Conservation (phyloP, 495 filamentous ascomycete genomes). For the Antarctomyces pellizariae region DNA sequence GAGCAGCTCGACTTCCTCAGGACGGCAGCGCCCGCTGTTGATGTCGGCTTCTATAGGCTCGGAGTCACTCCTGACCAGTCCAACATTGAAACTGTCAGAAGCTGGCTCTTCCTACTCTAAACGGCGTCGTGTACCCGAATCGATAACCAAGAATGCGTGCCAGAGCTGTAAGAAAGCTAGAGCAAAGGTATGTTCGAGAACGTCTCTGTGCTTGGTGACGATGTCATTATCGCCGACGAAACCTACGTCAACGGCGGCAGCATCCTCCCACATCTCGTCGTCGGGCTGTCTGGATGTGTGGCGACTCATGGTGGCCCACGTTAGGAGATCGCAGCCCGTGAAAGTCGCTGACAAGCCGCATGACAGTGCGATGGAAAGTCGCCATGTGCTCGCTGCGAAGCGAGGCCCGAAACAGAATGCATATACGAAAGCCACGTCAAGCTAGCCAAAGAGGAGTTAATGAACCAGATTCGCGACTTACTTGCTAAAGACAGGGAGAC, state of each 20-base stretch:
- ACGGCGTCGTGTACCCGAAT: constrained; percentile 10
- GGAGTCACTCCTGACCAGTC: too few relatives aligned
- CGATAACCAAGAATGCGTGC: constrained; percentile 12
- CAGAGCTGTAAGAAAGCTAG: constrained; percentile 12
- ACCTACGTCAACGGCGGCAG: constrained; percentile 75
- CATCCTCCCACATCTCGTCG: not conserved
- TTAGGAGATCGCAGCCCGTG: not conserved
- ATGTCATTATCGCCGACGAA: constrained; percentile 60
- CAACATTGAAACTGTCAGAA: constrained; percentile 3
- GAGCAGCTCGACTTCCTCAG: too few relatives aligned
- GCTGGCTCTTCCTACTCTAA: constrained; percentile 6
- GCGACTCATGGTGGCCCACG: not conserved
- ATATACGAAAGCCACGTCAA: constrained; percentile 12
- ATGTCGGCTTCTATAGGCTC: too few relatives aligned
- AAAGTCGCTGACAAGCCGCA: not conserved
- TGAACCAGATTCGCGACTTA: constrained; percentile 11
- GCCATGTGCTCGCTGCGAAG: constrained; percentile 10
- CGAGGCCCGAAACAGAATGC: constrained; percentile 9
- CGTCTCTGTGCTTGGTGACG: constrained; percentile 1
- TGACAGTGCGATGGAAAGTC: constrained; percentile 10
- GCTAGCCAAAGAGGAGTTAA: constrained; percentile 12
- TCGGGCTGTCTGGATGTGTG: not conserved
- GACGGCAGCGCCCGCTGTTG: too few relatives aligned
- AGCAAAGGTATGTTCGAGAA: constrained; percentile 11
- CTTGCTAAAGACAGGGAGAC: constrained; percentile 12